Evolutionary conservation across 176 grass and related monocot species (phyloP).

Genomic region (Carex scoparia): DNA sequence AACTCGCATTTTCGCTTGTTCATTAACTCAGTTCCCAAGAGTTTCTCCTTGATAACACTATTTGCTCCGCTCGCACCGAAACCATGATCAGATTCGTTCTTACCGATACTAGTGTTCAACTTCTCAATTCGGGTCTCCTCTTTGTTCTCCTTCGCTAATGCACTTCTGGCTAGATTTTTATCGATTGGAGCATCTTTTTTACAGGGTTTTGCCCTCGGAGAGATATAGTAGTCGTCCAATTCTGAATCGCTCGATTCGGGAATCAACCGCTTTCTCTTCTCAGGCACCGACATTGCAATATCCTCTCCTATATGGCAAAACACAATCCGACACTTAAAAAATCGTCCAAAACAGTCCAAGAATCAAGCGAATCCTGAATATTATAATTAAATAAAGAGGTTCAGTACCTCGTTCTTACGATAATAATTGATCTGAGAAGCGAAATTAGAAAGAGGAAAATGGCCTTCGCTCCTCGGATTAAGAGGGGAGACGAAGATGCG

Average conservation of each 20-base stretch:
- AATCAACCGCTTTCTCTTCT: conserved; percentile 51
- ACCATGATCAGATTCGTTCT: conserved; percentile 5
- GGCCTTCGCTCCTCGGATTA: neutral
- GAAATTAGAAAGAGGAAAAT: neutral
- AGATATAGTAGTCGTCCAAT: conserved; percentile 42
- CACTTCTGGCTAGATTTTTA: neutral
- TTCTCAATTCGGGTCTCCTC: conserved; percentile 4
- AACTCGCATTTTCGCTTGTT: conserved; percentile 20
- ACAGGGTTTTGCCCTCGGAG: conserved; percentile 12
- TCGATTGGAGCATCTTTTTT: conserved; percentile 21
- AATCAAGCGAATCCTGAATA: neutral
- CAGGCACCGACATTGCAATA: conserved; percentile 19
- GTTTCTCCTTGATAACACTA: conserved; percentile 16
- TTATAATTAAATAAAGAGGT: neutral
- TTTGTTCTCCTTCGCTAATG: conserved; percentile 12
- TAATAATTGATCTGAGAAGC: conserved; percentile 1
- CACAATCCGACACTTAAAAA: neutral
- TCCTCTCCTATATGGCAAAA: neutral
- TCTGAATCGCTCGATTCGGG: conserved; percentile 64
- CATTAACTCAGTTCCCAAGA: conserved; percentile 17
- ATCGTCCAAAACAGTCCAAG: neutral
- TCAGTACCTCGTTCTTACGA: neutral
- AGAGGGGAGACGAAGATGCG: neutral
- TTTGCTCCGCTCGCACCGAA: neutral
- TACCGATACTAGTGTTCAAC: neutral